phyloP scores from a whole-genome alignment of 148 eudicot genomes.

The Gaultheria prostrata region DNA sequence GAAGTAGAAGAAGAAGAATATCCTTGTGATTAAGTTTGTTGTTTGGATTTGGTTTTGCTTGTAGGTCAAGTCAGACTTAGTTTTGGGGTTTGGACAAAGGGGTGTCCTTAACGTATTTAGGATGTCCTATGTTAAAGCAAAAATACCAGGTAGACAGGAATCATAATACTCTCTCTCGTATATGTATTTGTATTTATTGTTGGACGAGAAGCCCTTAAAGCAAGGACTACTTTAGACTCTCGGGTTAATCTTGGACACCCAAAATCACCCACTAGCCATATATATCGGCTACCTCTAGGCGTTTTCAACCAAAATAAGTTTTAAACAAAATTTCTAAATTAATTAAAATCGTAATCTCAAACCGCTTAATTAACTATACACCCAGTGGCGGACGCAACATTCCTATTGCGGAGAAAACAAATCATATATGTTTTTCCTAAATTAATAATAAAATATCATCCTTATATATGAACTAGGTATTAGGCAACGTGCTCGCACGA shows the following conservation, averaged over 20 bases:
- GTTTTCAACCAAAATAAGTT: background rate
- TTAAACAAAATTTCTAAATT: too few species aligned
- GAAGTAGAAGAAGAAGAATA: constrained; percentile 28
- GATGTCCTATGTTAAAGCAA: constrained; percentile 21
- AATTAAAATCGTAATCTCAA: background rate
- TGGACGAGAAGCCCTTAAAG: background rate
- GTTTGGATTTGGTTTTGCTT: constrained; percentile 42
- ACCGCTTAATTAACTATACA: background rate
- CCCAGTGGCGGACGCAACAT: too few species aligned
- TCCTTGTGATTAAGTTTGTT: constrained; percentile 34
- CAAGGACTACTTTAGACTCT: background rate
- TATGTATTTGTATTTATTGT: background rate
- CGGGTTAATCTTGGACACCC: background rate
- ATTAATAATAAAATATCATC: too few species aligned
- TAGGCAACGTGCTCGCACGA: too few species aligned
- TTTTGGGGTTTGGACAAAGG: constrained; percentile 40
- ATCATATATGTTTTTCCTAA: too few species aligned
- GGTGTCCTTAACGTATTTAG: constrained; percentile 30
- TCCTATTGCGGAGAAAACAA: too few species aligned
- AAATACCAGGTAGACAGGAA: constrained; percentile 8
- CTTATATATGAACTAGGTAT: too few species aligned
- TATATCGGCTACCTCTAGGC: background rate
- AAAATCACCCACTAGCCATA: background rate
- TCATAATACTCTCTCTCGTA: background rate
- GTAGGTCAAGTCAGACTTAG: constrained; percentile 55